Evolutionary conservation across 2,329 filamentous ascomycete species (phyloP).

Genomic region (Alternaria metachromatica): DNA sequence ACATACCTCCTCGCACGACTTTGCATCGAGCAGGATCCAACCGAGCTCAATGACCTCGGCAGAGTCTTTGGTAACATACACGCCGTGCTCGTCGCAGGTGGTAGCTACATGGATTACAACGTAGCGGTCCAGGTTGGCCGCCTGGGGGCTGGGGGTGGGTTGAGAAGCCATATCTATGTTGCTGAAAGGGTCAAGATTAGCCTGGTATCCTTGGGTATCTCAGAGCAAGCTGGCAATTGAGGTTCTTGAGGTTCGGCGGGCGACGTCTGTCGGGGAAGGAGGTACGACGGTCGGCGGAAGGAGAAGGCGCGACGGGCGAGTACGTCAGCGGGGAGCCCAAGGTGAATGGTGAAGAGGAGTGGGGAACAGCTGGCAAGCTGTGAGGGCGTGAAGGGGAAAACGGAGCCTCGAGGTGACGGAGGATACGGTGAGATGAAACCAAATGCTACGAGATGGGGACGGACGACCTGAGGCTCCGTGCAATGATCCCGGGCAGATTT

Average conservation of each 20-base stretch:
- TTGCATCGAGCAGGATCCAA: constrained; percentile 94
- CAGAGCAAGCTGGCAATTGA: constrained; percentile 10
- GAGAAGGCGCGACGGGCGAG: constrained; percentile 19
- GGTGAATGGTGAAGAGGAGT: constrained; percentile 26
- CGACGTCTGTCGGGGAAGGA: constrained; percentile 16
- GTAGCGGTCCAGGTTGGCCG: constrained; percentile 80
- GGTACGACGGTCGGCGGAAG: constrained; percentile 13
- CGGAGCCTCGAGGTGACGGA: constrained; percentile 25
- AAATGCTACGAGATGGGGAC: constrained; percentile 32
- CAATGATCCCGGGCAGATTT: constrained; percentile 37
- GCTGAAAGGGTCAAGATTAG: constrained; percentile 1
- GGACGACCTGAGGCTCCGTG: constrained; percentile 36
- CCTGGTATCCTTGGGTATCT: constrained; percentile 12
- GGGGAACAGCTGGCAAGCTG: constrained; percentile 21
- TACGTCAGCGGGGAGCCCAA: constrained; percentile 35
- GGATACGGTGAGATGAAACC: constrained; percentile 34
- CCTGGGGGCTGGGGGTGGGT: constrained; percentile 39
- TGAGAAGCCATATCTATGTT: constrained; percentile 34
- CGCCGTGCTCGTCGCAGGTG: constrained; percentile 98
- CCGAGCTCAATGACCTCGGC: constrained; percentile 99
- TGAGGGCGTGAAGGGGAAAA: constrained; percentile 26
- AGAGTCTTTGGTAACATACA: constrained; percentile 99
- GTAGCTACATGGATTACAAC: constrained; percentile 98
- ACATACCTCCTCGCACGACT: constrained; percentile 85
- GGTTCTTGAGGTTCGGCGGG: neutral